Evolutionary conservation across 352 stramenopile species (phyloP), one percentile per base, ranked within the genome.

Genomic region (Pythium rishiriense): DNA sequence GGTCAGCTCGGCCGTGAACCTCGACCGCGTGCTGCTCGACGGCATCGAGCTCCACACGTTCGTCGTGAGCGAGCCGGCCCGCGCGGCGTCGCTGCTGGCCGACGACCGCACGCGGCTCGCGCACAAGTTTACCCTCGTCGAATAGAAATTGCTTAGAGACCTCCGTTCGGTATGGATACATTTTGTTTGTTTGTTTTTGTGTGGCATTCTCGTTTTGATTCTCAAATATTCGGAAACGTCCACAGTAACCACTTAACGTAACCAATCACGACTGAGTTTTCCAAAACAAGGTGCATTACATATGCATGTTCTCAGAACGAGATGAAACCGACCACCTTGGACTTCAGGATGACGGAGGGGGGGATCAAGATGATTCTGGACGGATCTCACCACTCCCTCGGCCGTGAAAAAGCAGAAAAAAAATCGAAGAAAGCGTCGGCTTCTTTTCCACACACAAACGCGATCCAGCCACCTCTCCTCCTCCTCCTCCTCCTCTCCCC

Each of bases 21-120:
- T 91, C 25, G 75, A 90, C 56, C 74, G 70, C 47, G 63, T 61
- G 25, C 21, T 85, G 60, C 62, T 91, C 43, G 21, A 46, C 5
- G 74, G 80, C 29, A 31, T 83, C 1, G 47, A 78, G 41, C 42
- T 89, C 25, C 73, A 91, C 60, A 78, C 70, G 64, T 79, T 85
- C 56, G 68, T 90, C 47, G 53, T 90, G 19, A 67, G 77, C 55
- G 76, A 87, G 25, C 5, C 5, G 6, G 17, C 35, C 9, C 35
- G 17, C 9, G 35, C 35, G 35, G 11, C 35, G 9, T 48, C 53
- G 11, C 28, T 83, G 9, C 70, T 68, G 0, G 66, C 75, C 22
- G 68, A 79, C 5, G 74, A 85, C 25, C 63, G 72, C 10, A 62
- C 57, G 39, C 65, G 58, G 24, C 72, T 91, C 25, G 51, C 70